Conservation (phyloP, 768 basidiomycete species). For the Austroboletus festivus region DNA sequence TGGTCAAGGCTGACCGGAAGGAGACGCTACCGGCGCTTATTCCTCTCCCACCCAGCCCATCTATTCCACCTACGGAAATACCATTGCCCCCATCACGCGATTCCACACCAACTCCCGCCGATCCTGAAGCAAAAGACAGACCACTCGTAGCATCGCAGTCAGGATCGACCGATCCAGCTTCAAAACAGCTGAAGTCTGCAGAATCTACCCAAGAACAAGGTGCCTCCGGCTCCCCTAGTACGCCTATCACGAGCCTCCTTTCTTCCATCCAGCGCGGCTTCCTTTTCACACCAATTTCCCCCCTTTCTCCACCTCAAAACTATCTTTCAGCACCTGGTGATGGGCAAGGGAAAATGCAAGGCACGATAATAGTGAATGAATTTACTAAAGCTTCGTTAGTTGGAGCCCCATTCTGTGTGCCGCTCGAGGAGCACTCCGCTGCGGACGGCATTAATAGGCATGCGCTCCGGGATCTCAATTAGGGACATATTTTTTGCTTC, state of each 20-base stretch:
- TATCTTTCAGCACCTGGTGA: conserved; percentile 27
- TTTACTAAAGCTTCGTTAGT: background rate
- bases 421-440: conserved; percentile 7
- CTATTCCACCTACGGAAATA: conserved; percentile 15
- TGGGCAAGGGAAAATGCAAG: conserved; percentile 8
- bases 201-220: conserved; percentile 3
- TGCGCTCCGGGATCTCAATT: conserved; percentile 25
- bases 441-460: conserved; percentile 20
- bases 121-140: conserved; percentile 5
- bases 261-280: conserved; percentile 66
- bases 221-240: conserved; percentile 34
- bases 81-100: conserved; percentile 22
- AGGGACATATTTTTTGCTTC: conserved; percentile 2
- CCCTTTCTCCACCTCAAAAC: conserved; percentile 55
- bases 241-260: conserved; percentile 65
- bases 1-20: conserved; percentile 13
- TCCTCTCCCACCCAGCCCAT: conserved; percentile 22
- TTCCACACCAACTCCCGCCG: background rate
- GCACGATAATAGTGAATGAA: background rate
- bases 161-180: background rate
- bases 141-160: background rate
- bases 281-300: conserved; percentile 59
- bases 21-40: conserved; percentile 14
- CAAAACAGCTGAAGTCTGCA: background rate
- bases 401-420: conserved; percentile 7